Conservation (phyloP, 2,329 filamentous ascomycete species). For the Sporothrix phasma region DNA sequence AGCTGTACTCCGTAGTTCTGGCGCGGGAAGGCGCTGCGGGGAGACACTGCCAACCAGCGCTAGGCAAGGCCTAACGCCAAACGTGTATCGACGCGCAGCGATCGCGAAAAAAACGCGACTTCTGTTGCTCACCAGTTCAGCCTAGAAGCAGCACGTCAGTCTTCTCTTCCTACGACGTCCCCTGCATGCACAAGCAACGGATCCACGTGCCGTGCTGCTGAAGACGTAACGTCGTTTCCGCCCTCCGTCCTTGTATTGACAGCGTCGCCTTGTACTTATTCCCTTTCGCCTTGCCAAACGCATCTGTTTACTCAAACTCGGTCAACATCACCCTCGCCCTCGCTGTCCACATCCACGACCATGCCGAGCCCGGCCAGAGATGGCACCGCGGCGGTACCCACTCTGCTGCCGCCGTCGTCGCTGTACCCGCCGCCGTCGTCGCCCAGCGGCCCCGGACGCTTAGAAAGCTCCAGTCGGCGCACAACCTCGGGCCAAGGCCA, state of each 20-base stretch:
- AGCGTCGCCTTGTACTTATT: neutral
- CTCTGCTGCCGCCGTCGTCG: constrained; percentile 27
- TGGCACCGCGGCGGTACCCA: constrained; percentile 21
- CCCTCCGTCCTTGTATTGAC: neutral
- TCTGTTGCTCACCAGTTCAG: neutral
- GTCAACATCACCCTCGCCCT: neutral
- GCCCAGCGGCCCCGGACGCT: constrained; percentile 57
- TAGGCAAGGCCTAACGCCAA: neutral
- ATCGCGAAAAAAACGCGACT: constrained; percentile 15
- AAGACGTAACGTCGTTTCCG: neutral
- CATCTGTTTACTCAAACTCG: neutral
- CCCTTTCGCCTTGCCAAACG: too few species aligned
- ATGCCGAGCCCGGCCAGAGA: constrained; percentile 29
- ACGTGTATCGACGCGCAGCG: constrained; percentile 2
- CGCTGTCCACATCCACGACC: neutral
- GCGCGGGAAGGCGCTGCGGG: neutral
- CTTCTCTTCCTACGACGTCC: neutral
- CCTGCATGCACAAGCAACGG: neutral
- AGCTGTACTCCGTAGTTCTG: neutral
- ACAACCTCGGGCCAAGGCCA: constrained; percentile 51
- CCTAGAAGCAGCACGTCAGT: neutral
- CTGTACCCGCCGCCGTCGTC: constrained; percentile 48
- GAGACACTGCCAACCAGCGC: neutral
- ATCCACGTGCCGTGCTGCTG: neutral
- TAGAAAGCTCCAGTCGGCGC: constrained; percentile 66